Evolutionary conservation across 768 basidiomycete genomes (phyloP).

Genomic region (Suillus ampliporus): DNA sequence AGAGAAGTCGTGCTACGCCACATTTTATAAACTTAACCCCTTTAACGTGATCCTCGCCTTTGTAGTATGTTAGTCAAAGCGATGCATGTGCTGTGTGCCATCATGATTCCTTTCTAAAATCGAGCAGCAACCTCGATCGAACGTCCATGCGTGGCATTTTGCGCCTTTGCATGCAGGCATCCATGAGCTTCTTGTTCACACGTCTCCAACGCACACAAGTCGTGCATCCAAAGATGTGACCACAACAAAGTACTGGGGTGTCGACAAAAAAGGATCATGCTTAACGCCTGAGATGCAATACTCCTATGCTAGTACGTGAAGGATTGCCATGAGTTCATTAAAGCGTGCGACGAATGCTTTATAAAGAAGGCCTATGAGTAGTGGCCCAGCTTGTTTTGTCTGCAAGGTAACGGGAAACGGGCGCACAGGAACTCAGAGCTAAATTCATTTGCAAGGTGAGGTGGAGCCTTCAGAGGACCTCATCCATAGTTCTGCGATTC

Average conservation of each 20-base stretch:
- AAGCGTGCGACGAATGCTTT: neutral
- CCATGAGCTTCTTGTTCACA: slow-evolving; percentile 9
- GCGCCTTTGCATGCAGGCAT: slow-evolving; percentile 10
- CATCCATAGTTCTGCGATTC: neutral
- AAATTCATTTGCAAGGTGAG: neutral
- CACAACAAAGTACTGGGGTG: neutral
- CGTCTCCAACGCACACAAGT: neutral
- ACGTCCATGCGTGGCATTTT: slow-evolving; percentile 3
- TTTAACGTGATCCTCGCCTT: slow-evolving; percentile 9
- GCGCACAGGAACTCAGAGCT: neutral
- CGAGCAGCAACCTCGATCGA: neutral
- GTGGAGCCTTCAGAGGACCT: neutral
- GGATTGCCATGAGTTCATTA: slow-evolving; percentile 1
- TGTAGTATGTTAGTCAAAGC: slow-evolving; percentile 6
- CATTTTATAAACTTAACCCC: slow-evolving; percentile 11
- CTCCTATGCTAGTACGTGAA: neutral
- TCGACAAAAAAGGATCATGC: neutral
- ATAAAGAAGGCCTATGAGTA: neutral
- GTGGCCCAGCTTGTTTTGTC: neutral
- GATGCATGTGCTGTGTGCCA: slow-evolving; percentile 12
- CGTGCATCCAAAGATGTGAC: slow-evolving; percentile 8
- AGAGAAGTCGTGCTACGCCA: slow-evolving; percentile 3
- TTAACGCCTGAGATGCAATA: neutral
- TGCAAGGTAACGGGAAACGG: slow-evolving; percentile 1
- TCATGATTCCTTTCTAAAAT: slow-evolving; percentile 2